A percentile compares a stretch with the other conserved stretches of the same genome.
Evolutionary conservation across 1,139 yeast genomes (phyloP).

Genomic region (Taiozyma onychis): DNA sequence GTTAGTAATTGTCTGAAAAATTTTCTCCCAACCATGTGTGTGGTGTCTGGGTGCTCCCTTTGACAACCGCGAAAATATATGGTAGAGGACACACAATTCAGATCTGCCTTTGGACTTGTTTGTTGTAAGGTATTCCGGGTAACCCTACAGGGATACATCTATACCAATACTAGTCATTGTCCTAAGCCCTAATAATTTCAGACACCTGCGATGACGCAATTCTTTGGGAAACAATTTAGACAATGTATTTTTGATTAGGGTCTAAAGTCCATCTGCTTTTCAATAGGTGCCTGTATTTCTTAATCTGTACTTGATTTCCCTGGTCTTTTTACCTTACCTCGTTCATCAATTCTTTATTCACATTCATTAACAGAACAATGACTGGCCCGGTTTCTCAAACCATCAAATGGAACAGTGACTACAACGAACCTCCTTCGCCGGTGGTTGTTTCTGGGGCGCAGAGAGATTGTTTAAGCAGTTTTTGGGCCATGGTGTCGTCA

Average conservation of each 20-base stretch:
- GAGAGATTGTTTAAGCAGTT: conserved; percentile 76
- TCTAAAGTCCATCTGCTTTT: neutral
- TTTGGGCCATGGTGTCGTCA: conserved; percentile 53
- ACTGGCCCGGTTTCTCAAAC: neutral
- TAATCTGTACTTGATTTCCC: neutral
- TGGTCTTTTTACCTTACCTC: neutral
- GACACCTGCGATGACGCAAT: neutral
- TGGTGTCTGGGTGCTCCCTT: conserved; percentile 28
- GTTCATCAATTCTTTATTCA: neutral
- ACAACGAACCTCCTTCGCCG: conserved; percentile 53
- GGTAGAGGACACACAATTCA: neutral
- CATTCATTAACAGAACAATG: neutral
- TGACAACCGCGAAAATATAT: no score
- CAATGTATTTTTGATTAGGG: neutral
- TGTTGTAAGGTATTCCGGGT: no score
- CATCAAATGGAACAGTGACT: conserved; percentile 29
- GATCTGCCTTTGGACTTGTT: neutral
- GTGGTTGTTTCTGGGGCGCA: conserved; percentile 93
- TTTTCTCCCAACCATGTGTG: neutral
- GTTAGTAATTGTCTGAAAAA: neutral
- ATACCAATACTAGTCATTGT: no score
- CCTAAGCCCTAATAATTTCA: no score
- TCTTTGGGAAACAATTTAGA: neutral
- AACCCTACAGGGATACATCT: no score
- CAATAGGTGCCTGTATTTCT: no score